Base-by-base conservation (phyloP, 148 eudicot species). In the Nepenthes mirabilis region DNA sequence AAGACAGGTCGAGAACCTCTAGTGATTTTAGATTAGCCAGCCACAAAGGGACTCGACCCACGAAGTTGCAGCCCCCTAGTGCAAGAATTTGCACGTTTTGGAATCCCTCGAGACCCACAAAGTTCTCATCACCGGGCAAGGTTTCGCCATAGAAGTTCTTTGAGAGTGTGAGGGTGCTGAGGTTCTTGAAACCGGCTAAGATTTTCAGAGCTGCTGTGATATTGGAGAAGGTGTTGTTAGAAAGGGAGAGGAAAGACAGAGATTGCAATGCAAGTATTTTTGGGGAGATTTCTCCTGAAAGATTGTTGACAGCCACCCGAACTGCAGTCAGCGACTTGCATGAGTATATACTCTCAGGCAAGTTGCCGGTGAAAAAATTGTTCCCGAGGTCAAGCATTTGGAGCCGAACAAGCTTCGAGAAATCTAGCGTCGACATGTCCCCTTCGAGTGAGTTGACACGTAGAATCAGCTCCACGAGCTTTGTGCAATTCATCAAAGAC, bases 301-400 rank as follows among this genome's bases (percentile, higher is more conserved):
- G 69, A 36, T 55, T 55, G 62, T 83, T 85, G 56, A 72, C 64
- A 35, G 93, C 84, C 52, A 91, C 73, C 47, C 97, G 80, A 60
- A 91, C n/a, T 52, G 95, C 97, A 50, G 76, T 73, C 35, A 91
- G 65, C 10, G 81, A 74, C 70, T 78, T 85, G 84, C 95, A 87
- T 9, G 68, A 79, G 68, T 75, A 87, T 58, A 91, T 72, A 56
- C 80, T 83, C 6, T 61, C 61, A 11, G 97, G 97, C 64, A 91
- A 62, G 9, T 66, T 61, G 52, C 97, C 97, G 0, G 60, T 62
- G 61, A 91, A 85, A 34, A 59, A 43, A 61, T 91, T 91, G 65
- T 85, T 77, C 49, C 95, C 91, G 2, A 91, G 84, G 75, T 91
- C 97, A 52, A 91, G 70, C 14, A 64, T 74, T 60, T 60, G 53